phyloP scores from a whole-genome alignment of 495 filamentous ascomycete species.

The Neurospora cerealis region DNA sequence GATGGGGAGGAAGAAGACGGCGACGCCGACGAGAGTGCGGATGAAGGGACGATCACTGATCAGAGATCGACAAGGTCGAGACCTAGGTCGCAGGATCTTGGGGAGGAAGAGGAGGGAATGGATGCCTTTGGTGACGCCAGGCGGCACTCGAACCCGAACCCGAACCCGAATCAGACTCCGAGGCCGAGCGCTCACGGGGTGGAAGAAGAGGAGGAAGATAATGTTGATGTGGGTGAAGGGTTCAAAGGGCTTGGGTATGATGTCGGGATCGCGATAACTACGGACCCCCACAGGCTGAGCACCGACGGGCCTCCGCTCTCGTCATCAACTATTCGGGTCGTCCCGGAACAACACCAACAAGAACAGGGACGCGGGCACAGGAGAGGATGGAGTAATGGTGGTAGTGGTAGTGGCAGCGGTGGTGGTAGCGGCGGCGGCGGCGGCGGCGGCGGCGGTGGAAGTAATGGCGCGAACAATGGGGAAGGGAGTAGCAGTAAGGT shows the following conservation, averaged over 20 bases:
- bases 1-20: constrained; percentile 21
- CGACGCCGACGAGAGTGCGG: neutral
- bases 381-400: neutral
- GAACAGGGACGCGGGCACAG: neutral
- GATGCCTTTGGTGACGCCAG: neutral
- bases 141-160: neutral
- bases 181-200: neutral
- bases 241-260: neutral
- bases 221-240: neutral
- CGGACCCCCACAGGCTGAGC: neutral
- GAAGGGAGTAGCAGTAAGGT: neutral
- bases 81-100: neutral
- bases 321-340: neutral
- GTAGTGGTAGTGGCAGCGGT: neutral
- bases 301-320: neutral
- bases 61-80: neutral
- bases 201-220: neutral
- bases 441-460: neutral
- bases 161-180: neutral
- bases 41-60: neutral
- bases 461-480: neutral
- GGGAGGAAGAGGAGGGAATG: neutral
- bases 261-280: neutral
- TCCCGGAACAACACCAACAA: neutral
- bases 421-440: neutral